Conservation (phyloP, 78 protist genomes). For the Dictyostelium firmibasis region DNA sequence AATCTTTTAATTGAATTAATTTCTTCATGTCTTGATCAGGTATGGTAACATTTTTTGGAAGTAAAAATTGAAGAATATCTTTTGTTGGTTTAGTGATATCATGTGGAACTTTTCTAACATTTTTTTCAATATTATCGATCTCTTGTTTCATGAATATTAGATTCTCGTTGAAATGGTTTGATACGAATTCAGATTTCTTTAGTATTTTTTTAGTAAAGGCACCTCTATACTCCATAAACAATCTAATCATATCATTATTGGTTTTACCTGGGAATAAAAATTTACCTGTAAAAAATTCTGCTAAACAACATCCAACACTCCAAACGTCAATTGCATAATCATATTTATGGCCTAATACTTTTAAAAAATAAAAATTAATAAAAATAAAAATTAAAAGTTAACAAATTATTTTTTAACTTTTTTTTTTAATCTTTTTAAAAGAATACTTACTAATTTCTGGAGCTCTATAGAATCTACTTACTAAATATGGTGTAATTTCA, state of each 20-base stretch:
- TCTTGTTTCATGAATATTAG: constrained; percentile 77
- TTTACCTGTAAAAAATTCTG: constrained; percentile 94
- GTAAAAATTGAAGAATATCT: constrained; percentile 29
- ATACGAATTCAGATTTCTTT: constrained; percentile 52
- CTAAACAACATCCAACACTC: constrained; percentile 93
- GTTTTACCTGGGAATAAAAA: constrained; percentile 93
- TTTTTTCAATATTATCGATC: constrained; percentile 59
- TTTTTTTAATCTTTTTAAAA: not conserved
- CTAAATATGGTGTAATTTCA: constrained; percentile 89
- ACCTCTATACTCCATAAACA: constrained; percentile 83
- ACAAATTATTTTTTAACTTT: not conserved
- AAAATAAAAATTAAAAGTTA: not conserved
- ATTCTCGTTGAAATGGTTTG: constrained; percentile 84
- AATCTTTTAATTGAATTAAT: constrained; percentile 62
- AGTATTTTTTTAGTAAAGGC: constrained; percentile 69
- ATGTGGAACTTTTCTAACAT: constrained; percentile 41
- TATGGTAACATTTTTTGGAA: not conserved
- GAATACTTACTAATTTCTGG: constrained; percentile 91
- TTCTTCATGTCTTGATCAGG: constrained; percentile 54
- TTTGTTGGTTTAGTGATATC: constrained; percentile 47
- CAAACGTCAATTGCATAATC: constrained; percentile 92
- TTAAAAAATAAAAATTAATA: not conserved
- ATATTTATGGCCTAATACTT: constrained; percentile 89
- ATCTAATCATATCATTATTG: constrained; percentile 95
- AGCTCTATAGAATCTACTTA: constrained; percentile 95